Conservation (phyloP, 108 stramenopile genomes). For the Bacterosira constricta region DNA sequence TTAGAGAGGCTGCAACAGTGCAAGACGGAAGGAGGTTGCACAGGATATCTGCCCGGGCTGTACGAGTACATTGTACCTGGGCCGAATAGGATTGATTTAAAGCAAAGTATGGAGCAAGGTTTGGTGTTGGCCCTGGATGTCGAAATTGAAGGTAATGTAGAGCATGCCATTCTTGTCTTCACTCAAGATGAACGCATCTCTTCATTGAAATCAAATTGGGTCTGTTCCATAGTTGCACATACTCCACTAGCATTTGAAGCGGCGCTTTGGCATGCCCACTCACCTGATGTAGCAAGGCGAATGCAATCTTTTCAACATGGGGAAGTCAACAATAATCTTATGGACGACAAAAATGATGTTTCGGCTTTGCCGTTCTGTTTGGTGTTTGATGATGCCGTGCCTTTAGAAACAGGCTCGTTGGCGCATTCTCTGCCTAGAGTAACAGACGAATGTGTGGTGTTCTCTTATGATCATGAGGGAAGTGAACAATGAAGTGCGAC, state of each 20-base stretch:
- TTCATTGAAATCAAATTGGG: constrained; percentile 44
- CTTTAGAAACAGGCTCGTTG: constrained; percentile 26
- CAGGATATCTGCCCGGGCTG: constrained; percentile 44
- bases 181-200: constrained; percentile 42
- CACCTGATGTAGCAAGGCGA: constrained; percentile 18
- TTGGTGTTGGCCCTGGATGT: constrained; percentile 26
- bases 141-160: too few species aligned
- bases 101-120: constrained; percentile 34
- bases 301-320: constrained; percentile 15
- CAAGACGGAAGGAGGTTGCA: constrained; percentile 13
- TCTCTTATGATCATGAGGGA: constrained; percentile 6
- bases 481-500: too few species aligned
- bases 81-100: constrained; percentile 32
- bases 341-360: background rate
- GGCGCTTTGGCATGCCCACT: constrained; percentile 41
- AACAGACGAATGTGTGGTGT: constrained; percentile 43
- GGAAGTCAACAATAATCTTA: background rate
- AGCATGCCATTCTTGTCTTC: constrained; percentile 36
- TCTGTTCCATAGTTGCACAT: constrained; percentile 46
- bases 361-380: constrained; percentile 40
- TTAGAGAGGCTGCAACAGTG: constrained; percentile 8
- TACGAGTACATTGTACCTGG: constrained; percentile 48
- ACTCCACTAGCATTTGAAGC: constrained; percentile 42
- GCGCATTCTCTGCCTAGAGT: constrained; percentile 38
- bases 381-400: constrained; percentile 50